These are phyloP conservation scores for Fusarium humuli DNA, from an alignment of 2,329 filamentous ascomycete species.

Conservation along the genomic window DNA sequence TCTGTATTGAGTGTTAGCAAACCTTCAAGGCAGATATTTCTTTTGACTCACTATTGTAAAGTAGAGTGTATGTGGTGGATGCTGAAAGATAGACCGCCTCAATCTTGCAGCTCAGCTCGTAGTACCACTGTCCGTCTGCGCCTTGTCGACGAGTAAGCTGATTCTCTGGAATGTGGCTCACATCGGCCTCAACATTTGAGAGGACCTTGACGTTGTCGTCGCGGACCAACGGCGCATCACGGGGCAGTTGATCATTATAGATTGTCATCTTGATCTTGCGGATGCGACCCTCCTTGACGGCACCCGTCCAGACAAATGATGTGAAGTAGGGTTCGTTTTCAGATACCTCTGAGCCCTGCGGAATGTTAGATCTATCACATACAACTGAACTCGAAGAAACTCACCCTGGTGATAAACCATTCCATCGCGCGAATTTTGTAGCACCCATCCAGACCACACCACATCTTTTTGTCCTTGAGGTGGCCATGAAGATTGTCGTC, in stretches of 20 bases:
- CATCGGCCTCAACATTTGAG: slow-evolving; percentile 55
- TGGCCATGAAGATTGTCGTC: slow-evolving; percentile 48
- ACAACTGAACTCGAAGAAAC: not conserved
- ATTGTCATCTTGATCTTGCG: slow-evolving; percentile 52
- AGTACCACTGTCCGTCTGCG: slow-evolving; percentile 55
- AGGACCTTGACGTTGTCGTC: slow-evolving; percentile 54
- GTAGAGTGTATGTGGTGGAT: slow-evolving; percentile 57
- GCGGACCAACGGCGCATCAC: slow-evolving; percentile 51
- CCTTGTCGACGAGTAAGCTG: slow-evolving; percentile 51
- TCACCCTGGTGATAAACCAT: slow-evolving; percentile 57
- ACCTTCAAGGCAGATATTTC: not conserved
- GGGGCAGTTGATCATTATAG: slow-evolving; percentile 50
- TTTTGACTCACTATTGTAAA: slow-evolving; percentile 54
- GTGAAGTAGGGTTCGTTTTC: slow-evolving; percentile 55
- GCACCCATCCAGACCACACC: slow-evolving; percentile 53
- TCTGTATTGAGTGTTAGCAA: slow-evolving; percentile 46
- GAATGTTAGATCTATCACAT: slow-evolving; percentile 5
- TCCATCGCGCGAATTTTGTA: slow-evolving; percentile 56
- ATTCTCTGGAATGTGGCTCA: slow-evolving; percentile 56
- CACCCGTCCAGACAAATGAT: slow-evolving; percentile 48
- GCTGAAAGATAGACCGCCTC: slow-evolving; percentile 57
- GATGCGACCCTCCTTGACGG: slow-evolving; percentile 51
- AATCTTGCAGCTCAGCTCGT: slow-evolving; percentile 54
- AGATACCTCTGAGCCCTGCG: slow-evolving; percentile 53
- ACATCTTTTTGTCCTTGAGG: slow-evolving; percentile 50